A percentile compares a stretch with the other conserved stretches of the same genome.
Conservation (phyloP, 495 filamentous ascomycete species). For the Trichocladium uniseriatum region DNA sequence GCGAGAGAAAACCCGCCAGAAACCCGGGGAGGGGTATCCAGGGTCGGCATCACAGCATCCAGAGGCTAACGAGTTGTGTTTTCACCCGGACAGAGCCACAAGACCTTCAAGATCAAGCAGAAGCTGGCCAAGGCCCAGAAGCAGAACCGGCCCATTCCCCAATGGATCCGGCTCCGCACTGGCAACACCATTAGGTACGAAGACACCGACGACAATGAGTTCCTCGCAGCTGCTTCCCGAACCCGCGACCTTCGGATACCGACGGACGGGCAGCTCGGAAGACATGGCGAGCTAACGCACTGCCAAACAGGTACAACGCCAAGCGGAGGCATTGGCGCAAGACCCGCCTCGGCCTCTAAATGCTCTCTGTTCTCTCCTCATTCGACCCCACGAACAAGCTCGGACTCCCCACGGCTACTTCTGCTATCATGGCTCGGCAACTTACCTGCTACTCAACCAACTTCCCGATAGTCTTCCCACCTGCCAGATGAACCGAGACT, state of each 20-base stretch:
- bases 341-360: slow-evolving; percentile 96
- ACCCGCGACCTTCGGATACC: neutral
- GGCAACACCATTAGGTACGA: slow-evolving; percentile 96
- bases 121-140: slow-evolving; percentile 99
- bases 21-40: slow-evolving; percentile 2
- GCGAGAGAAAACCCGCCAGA: neutral
- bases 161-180: slow-evolving; percentile 98
- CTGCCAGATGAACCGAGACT: neutral
- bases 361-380: slow-evolving; percentile 22
- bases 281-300: slow-evolving; percentile 1
- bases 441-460: neutral
- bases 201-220: slow-evolving; percentile 4
- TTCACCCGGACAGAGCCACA: slow-evolving; percentile 67
- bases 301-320: slow-evolving; percentile 79
- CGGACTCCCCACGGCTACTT: slow-evolving; percentile 4
- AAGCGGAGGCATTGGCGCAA: slow-evolving; percentile 99
- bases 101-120: slow-evolving; percentile 98
- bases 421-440: slow-evolving; percentile 5
- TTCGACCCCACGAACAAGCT: slow-evolving; percentile 20
- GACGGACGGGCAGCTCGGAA: neutral
- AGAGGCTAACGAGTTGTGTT: slow-evolving; percentile 13
- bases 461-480: neutral
- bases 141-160: slow-evolving; percentile 98
- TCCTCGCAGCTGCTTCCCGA: neutral
- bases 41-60: neutral